These are phyloP conservation scores for thale cress (Arabidopsis thaliana) DNA, from an alignment of 345 rosid genomes.

Conservation along the genomic window DNA sequence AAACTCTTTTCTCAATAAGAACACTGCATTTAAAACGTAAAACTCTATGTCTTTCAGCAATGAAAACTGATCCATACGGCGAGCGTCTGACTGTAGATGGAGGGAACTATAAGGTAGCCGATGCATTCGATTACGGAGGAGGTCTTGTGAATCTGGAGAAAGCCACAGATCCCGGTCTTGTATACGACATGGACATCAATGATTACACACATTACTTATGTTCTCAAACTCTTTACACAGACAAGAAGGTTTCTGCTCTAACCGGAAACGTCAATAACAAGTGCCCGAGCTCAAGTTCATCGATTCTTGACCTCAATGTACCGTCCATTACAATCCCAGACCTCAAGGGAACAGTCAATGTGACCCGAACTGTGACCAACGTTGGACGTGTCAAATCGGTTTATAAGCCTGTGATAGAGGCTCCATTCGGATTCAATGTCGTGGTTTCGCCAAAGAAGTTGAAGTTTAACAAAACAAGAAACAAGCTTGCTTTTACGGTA, in stretches of 20 bases:
- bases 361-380: slow-evolving; percentile 68
- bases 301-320: slow-evolving; percentile 59
- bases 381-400: slow-evolving; percentile 52
- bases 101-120: slow-evolving; percentile 51
- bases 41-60: slow-evolving; percentile 14
- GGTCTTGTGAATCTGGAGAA: slow-evolving; percentile 58
- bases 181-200: slow-evolving; percentile 54
- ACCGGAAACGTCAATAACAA: slow-evolving; percentile 29
- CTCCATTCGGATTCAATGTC: slow-evolving; percentile 49
- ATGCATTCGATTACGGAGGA: slow-evolving; percentile 71
- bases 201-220: slow-evolving; percentile 64
- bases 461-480: slow-evolving; percentile 39
- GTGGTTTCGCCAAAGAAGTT: slow-evolving; percentile 47
- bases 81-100: slow-evolving; percentile 55
- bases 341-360: slow-evolving; percentile 39
- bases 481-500: slow-evolving; percentile 44
- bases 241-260: slow-evolving; percentile 51
- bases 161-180: slow-evolving; percentile 65
- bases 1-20: not conserved
- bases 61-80: slow-evolving; percentile 47
- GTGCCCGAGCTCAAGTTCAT: slow-evolving; percentile 49
- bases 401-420: slow-evolving; percentile 53
- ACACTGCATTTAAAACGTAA: not conserved
- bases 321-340: slow-evolving; percentile 68
- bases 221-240: slow-evolving; percentile 48